Percentiles rank a stretch among this genome's conserved stretches.
phyloP scores from a whole-genome alignment of 495 filamentous ascomycete genomes.

The Penicillium goetzii region DNA sequence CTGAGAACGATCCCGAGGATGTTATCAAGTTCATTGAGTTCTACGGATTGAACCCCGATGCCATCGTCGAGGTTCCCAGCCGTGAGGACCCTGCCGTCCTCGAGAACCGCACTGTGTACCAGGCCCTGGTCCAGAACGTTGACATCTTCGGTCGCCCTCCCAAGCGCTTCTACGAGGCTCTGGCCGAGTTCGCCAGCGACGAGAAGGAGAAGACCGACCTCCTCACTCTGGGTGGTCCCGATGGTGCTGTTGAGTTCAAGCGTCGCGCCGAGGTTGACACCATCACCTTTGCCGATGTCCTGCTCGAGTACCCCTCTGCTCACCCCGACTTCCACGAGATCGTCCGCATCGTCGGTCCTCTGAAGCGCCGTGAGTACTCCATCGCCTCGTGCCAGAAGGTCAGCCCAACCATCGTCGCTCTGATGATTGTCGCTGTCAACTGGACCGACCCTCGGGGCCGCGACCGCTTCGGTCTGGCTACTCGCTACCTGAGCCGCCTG shows the following conservation, averaged over 20 bases:
- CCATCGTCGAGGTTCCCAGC: constrained; percentile 86
- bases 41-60: constrained; percentile 80
- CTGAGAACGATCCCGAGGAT: constrained; percentile 81
- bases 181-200: constrained; percentile 84
- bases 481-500: constrained; percentile 79
- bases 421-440: constrained; percentile 96
- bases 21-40: constrained; percentile 84
- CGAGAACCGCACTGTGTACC: constrained; percentile 92
- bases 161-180: constrained; percentile 94
- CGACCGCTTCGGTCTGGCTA: constrained; percentile 90
- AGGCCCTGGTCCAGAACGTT: constrained; percentile 88
- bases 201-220: constrained; percentile 81
- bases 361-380: constrained; percentile 97
- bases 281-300: constrained; percentile 86
- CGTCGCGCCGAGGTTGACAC: constrained; percentile 91
- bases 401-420: constrained; percentile 79
- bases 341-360: constrained; percentile 80
- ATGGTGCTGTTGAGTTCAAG: constrained; percentile 94
- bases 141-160: constrained; percentile 97
- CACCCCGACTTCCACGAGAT: constrained; percentile 91
- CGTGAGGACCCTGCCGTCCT: constrained; percentile 76
- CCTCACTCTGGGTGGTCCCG: constrained; percentile 73
- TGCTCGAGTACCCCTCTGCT: constrained; percentile 85
- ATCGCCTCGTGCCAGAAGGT: constrained; percentile 96
- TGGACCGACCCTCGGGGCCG: constrained; percentile 90